phyloP scores from a whole-genome alignment of 768 basidiomycete genomes.

The Russula olivacea region DNA sequence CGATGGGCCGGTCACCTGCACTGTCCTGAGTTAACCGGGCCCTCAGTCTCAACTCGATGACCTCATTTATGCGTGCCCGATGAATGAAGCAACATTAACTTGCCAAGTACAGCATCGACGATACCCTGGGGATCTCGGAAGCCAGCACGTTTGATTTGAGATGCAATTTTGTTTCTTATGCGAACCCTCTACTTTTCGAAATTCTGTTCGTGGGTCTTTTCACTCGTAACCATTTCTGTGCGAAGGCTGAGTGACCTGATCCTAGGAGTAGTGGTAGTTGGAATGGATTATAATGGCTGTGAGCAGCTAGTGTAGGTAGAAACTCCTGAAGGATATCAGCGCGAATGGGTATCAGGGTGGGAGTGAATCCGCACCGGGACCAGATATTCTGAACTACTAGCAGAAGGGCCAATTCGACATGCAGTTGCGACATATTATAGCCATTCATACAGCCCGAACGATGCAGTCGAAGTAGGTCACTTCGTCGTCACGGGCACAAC shows the following conservation, averaged over 20 bases:
- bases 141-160: too few species aligned
- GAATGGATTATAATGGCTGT: background rate
- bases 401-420: background rate
- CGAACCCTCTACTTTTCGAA: too few species aligned
- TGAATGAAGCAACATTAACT: background rate
- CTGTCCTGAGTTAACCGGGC: too few species aligned
- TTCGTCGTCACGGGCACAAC: slow-evolving; percentile 5
- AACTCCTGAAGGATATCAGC: background rate
- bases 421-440: background rate
- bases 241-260: background rate
- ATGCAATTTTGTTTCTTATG: too few species aligned
- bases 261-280: background rate
- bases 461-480: background rate
- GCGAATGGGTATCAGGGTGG: background rate
- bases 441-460: background rate
- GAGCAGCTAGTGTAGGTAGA: too few species aligned
- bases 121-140: too few species aligned
- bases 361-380: background rate
- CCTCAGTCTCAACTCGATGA: too few species aligned
- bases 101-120: too few species aligned
- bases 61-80: too few species aligned
- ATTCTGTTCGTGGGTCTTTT: background rate
- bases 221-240: background rate
- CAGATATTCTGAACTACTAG: background rate
- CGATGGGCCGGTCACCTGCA: too few species aligned